Evolutionary conservation across 2,329 filamentous ascomycete species (phyloP).

Genomic region (Chrysoporthe austroafricana): DNA sequence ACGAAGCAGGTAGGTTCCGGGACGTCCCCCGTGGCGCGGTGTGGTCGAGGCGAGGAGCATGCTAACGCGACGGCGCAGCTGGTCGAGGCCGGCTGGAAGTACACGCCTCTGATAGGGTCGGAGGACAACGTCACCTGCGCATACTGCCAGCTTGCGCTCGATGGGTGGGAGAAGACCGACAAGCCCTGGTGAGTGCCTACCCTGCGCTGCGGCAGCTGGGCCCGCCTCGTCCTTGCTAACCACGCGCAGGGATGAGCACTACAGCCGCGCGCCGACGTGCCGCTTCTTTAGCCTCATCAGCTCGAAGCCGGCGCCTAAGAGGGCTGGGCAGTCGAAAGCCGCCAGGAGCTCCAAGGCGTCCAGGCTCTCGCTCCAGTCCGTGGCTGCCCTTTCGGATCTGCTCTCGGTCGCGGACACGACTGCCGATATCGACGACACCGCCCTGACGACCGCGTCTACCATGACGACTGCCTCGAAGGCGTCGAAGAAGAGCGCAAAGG

Average conservation of each 20-base stretch:
- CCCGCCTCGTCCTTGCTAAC: slow-evolving; percentile 33
- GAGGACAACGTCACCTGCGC: slow-evolving; percentile 90
- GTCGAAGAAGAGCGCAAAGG: slow-evolving; percentile 52
- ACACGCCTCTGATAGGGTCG: slow-evolving; percentile 80
- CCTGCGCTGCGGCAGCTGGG: not conserved
- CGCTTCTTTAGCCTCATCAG: slow-evolving; percentile 76
- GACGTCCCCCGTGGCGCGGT: too few relatives aligned
- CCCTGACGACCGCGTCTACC: slow-evolving; percentile 62
- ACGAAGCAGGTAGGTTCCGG: slow-evolving; percentile 72
- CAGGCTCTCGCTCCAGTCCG: slow-evolving; percentile 64
- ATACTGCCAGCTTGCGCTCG: slow-evolving; percentile 87
- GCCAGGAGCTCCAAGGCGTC: slow-evolving; percentile 70
- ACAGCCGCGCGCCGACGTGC: slow-evolving; percentile 76
- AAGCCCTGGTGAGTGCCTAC: slow-evolving; percentile 73
- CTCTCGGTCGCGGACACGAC: slow-evolving; percentile 52
- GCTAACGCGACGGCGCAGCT: slow-evolving; percentile 56
- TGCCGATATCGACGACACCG: slow-evolving; percentile 59
- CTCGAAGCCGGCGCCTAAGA: slow-evolving; percentile 60
- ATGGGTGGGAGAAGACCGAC: slow-evolving; percentile 93
- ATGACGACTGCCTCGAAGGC: slow-evolving; percentile 51
- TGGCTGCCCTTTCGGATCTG: slow-evolving; percentile 53
- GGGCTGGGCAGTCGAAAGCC: slow-evolving; percentile 56
- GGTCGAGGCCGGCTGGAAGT: slow-evolving; percentile 92
- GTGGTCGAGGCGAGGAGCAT: not conserved
- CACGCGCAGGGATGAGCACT: slow-evolving; percentile 75